Evolutionary conservation across 2,329 filamentous ascomycete genomes (phyloP), one percentile per base, ranked within the genome.

Genomic region (Gaeumannomyces tritici): DNA sequence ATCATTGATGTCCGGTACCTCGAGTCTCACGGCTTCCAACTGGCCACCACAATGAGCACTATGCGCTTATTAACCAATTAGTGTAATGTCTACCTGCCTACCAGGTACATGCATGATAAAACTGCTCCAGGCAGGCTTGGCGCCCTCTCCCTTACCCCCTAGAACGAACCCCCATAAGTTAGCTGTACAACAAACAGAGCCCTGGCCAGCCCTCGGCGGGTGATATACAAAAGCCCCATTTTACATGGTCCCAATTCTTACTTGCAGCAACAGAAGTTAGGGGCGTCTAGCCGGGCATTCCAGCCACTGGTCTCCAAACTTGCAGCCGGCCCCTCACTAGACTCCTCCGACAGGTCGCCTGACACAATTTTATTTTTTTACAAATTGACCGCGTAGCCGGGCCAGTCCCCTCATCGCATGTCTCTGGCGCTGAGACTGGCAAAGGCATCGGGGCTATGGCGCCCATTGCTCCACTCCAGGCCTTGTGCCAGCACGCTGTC

Each of bases 391-490:
- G n/a, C 3, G n/a, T 9, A 13, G n/a, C 6, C 18, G 8, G 42
- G 21, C 42, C 42, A 51, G 18, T 51, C 42, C 42, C 21, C 42
- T 51, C 42, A 51, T 21, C 42, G 42, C 42, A 15, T n/a, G 42
- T 51, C 42, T 66, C 82, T 77, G 61, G 88, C 85, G 69, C 88
- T 91, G 66, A 93, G 76, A 60, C 87, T 89, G 2, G 89, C 85
- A 79, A 92, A 93, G 18, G 89, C 89, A 73, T 93, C 89, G 4
- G 89, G 89, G 68, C 89, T 91, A 70, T 92, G 89, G 55, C 89
- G 79, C 12, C 89, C 89, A 68, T 87, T 88, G 68, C 79, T 80
- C 83, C 83, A 86, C 57, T 83, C 80, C 78, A 86, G 82, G 62
- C 84, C 84, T 72, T 85, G 79, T 55, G 89, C 83, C 66, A 86